A percentile compares a stretch with the other conserved stretches of the same genome.
Evolutionary conservation across 805 yeast genomes (phyloP).

Genomic region (Teunomyces atbi): DNA sequence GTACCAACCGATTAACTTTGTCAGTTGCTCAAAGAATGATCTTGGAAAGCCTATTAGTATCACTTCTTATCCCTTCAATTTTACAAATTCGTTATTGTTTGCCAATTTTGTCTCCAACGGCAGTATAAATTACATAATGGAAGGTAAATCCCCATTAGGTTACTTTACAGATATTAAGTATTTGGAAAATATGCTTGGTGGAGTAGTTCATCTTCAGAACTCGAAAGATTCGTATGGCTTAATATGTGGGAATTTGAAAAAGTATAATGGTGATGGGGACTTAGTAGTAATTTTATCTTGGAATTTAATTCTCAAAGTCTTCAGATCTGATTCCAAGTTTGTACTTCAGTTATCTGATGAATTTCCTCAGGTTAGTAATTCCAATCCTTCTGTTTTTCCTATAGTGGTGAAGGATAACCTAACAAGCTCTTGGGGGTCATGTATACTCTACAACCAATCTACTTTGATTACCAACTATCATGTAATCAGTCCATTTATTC

Average conservation of each 20-base stretch:
- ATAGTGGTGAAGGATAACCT: background rate
- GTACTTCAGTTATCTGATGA: background rate
- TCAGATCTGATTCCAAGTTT: background rate
- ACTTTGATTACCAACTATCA: constrained; percentile 43
- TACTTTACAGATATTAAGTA: constrained; percentile 40
- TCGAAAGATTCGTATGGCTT: constrained; percentile 29
- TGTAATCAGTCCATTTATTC: constrained; percentile 26
- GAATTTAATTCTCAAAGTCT: constrained; percentile 14
- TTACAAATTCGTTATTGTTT: constrained; percentile 31
- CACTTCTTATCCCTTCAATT: constrained; percentile 24
- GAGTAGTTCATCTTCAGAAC: constrained; percentile 18
- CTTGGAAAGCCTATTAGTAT: constrained; percentile 6
- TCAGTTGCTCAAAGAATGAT: background rate
- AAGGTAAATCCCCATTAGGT: constrained; percentile 15
- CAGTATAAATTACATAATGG: constrained; percentile 21
- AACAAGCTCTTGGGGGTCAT: constrained; percentile 42
- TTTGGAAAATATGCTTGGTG: constrained; percentile 48
- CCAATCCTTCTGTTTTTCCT: constrained; percentile 16
- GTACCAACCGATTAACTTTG: constrained; percentile 1
- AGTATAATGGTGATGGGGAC: constrained; percentile 47
- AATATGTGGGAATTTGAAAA: constrained; percentile 36
- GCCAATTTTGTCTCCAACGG: constrained; percentile 23
- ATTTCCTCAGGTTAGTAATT: background rate
- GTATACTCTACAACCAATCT: constrained; percentile 29
- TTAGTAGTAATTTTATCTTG: constrained; percentile 32